phyloP scores from a whole-genome alignment of 306 rosid genomes.

The Acacia crassicarpa region DNA sequence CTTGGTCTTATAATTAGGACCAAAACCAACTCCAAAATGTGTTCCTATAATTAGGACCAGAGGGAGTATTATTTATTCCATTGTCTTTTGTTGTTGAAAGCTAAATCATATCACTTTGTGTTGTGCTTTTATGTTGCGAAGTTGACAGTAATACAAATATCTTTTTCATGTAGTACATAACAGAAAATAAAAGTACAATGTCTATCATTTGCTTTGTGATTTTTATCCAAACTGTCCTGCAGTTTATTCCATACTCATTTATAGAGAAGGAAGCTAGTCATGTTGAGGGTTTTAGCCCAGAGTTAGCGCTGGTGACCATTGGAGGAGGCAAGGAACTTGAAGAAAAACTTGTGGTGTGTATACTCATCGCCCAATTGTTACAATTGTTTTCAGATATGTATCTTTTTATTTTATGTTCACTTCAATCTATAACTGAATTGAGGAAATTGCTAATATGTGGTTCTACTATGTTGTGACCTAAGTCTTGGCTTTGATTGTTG shows the following conservation, averaged over 20 bases:
- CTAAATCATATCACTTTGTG: background rate
- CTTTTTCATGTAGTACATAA: conserved; percentile 3
- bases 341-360: conserved; percentile 90
- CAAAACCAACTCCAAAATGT: no score
- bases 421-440: conserved; percentile 11
- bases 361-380: conserved; percentile 6
- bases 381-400: background rate
- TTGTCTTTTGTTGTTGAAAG: background rate
- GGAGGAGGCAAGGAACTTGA: conserved; percentile 99
- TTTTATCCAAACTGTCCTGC: conserved; percentile 33
- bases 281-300: conserved; percentile 96
- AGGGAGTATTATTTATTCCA: background rate
- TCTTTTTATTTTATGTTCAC: background rate
- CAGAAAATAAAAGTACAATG: background rate
- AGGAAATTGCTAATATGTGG: conserved; percentile 17
- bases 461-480: conserved; percentile 49
- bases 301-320: conserved; percentile 83
- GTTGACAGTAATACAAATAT: conserved; percentile 7
- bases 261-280: conserved; percentile 99
- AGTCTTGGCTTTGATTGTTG: conserved; percentile 79
- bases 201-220: conserved; percentile 20
- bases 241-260: conserved; percentile 94
- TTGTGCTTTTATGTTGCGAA: background rate
- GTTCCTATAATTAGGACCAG: no score
- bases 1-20: no score